phyloP scores from a whole-genome alignment of 805 yeast genomes.

The Metahyphopichia silvanorum region DNA sequence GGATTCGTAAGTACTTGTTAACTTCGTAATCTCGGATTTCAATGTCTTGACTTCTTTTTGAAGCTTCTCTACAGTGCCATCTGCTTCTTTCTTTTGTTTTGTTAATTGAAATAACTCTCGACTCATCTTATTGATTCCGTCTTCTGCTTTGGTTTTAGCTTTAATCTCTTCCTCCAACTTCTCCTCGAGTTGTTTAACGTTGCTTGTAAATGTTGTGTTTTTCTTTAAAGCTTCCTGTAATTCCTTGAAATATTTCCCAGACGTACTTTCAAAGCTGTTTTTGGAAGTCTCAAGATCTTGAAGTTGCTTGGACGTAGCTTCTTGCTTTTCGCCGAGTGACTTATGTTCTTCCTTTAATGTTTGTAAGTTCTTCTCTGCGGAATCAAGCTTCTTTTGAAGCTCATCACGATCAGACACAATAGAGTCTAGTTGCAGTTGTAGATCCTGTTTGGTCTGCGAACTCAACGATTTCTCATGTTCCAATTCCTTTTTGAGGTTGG shows the following conservation, averaged over 20 bases:
- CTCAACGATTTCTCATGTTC: slow-evolving; percentile 17
- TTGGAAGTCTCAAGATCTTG: slow-evolving; percentile 27
- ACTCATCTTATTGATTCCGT: slow-evolving; percentile 87
- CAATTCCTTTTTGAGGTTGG: slow-evolving; percentile 20
- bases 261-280: slow-evolving; percentile 23
- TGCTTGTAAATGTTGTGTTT: slow-evolving; percentile 18
- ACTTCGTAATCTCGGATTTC: slow-evolving; percentile 32
- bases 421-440: slow-evolving; percentile 15
- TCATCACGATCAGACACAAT: slow-evolving; percentile 11
- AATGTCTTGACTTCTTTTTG: slow-evolving; percentile 38
- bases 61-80: slow-evolving; percentile 36
- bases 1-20: slow-evolving; percentile 16
- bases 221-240: slow-evolving; percentile 28
- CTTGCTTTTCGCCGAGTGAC: slow-evolving; percentile 15
- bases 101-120: slow-evolving; percentile 70
- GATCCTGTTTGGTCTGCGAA: slow-evolving; percentile 12
- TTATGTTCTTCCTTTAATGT: slow-evolving; percentile 17
- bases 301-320: slow-evolving; percentile 16
- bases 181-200: slow-evolving; percentile 22
- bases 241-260: slow-evolving; percentile 26
- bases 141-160: slow-evolving; percentile 67
- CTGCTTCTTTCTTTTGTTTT: slow-evolving; percentile 53
- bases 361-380: slow-evolving; percentile 11
- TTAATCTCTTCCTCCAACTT: slow-evolving; percentile 31
- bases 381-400: slow-evolving; percentile 10